phyloP scores from a whole-genome alignment of 1,284 basidiomycete species.

The Schizophyllum commune region DNA sequence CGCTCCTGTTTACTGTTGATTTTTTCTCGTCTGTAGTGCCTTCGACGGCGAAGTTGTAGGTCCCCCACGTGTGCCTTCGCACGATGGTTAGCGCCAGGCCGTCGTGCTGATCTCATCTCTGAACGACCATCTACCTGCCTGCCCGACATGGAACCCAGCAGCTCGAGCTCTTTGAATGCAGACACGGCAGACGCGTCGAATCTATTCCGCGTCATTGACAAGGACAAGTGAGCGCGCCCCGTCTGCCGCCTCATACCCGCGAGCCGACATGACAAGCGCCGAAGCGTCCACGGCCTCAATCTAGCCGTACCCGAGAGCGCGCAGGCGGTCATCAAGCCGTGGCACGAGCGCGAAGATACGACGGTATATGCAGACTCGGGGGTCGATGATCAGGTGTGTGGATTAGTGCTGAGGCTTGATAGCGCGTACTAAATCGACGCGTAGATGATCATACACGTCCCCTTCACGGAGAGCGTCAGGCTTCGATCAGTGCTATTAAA shows the following conservation, averaged over 20 bases:
- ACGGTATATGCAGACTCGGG: conserved; percentile 59
- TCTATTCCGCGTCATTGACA: conserved; percentile 58
- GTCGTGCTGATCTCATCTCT: neutral
- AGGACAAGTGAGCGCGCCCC: conserved; percentile 50
- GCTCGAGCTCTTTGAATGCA: neutral
- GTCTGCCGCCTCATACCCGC: conserved; percentile 15
- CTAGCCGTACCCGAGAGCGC: conserved; percentile 70
- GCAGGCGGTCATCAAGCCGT: conserved; percentile 67
- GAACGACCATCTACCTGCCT: neutral
- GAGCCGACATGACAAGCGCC: conserved; percentile 1
- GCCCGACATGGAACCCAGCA: neutral
- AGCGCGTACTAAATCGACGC: neutral
- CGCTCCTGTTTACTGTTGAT: neutral
- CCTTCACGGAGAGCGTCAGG: conserved; percentile 71
- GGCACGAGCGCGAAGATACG: conserved; percentile 69
- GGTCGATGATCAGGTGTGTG: conserved; percentile 64
- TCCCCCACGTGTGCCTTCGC: neutral
- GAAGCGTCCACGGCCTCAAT: conserved; percentile 74
- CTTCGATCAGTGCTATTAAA: conserved; percentile 68
- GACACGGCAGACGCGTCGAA: conserved; percentile 36
- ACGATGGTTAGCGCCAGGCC: neutral
- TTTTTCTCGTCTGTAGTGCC: too few species aligned
- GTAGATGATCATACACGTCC: conserved; percentile 73
- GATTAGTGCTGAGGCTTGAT: neutral
- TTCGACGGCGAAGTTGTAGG: neutral